Base-by-base conservation (phyloP, 768 basidiomycete species). In the Auricularia auricula-judae region DNA sequence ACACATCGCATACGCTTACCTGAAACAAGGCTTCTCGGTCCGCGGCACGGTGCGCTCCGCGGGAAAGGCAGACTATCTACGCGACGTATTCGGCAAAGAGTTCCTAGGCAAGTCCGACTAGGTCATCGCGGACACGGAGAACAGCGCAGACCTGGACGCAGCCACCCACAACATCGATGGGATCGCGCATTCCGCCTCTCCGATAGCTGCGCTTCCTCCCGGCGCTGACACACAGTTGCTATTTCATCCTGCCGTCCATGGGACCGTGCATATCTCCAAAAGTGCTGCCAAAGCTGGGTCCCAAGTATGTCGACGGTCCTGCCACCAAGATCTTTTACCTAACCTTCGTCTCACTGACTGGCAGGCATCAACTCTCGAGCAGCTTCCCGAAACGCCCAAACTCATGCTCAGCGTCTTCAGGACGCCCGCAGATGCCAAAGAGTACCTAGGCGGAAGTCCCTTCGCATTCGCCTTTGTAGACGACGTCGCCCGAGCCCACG, bases 71-170 rank as follows among this genome's bases (percentile, higher is more conserved):
- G 71, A 76, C 8, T 77, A 72, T 67, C 64, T 78, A 39, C 47
- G 63, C 39, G 12, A 3, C 1, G 3, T 64, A 1, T 64, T 73
- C 67, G 67, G 63, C 10, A 51, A 51, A 10, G 64, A 66, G 2
- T 69, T 67, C 14, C 47, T 18, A 1, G 39, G 34, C 42, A 62
- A 44, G 1, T 76, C 75, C 62, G 70, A 72, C 21, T 77, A 72
- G 66, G 74, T 71, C 12, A 76, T 76, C 16, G 72, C 75, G 59
- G 76, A 78, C 61, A 73, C 77, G 65, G 72, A 70, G 36, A 62
- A 68, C 47, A 60, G 63, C 18, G 61, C 53, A 10, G 64, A 59
- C 73, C 71, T 63, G 58, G 69, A 65, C 10, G n/a, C n/a, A 18
- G 29, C 23, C 12, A 29, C 16, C 8, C n/a, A 29, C n/a, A 16